Conservation (phyloP, 805 yeast genomes). For the Ascoidea asiatica region DNA sequence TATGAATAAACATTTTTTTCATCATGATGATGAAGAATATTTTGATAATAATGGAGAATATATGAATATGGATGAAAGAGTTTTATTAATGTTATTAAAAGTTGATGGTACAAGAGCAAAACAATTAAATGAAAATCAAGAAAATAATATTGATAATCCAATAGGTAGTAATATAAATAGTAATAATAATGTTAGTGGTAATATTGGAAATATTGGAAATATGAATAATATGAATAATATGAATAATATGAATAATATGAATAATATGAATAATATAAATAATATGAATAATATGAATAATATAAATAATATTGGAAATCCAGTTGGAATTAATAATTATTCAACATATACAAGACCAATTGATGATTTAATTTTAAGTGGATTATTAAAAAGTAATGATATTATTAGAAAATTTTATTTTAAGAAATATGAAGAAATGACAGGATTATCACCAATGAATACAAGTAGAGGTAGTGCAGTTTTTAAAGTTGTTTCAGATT, state of each 20-base stretch:
- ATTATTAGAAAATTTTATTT: background rate
- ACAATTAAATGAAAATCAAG: background rate
- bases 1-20: constrained; percentile 2
- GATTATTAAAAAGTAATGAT: background rate
- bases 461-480: background rate
- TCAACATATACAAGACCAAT: background rate
- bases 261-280: no score
- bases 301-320: background rate
- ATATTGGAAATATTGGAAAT: no score
- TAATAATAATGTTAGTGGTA: background rate
- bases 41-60: constrained; percentile 1
- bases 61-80: background rate
- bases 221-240: background rate
- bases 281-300: background rate
- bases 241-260: no score
- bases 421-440: no score
- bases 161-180: no score
- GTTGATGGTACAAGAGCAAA: background rate
- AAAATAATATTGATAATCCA: background rate
- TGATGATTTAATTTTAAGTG: background rate
- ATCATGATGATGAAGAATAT: constrained; percentile 1
- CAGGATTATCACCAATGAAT: background rate
- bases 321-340: background rate
- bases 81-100: no score
- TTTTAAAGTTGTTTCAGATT: background rate